Evolutionary conservation across 1,139 yeast genomes (phyloP).

Genomic region (Tardiomyces digboiensis): DNA sequence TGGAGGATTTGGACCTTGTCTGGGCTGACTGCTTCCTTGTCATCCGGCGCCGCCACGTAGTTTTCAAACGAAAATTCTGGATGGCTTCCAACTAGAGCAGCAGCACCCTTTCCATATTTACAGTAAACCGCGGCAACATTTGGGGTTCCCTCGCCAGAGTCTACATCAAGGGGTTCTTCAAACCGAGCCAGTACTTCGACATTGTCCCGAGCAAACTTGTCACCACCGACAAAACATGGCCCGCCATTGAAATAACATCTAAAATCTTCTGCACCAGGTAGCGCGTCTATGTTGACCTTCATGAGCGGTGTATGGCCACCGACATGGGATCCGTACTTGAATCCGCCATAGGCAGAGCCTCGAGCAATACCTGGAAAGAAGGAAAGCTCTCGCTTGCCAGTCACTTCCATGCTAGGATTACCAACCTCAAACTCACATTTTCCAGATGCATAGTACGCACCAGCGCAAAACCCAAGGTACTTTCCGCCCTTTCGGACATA

Average conservation of each 20-base stretch:
- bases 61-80: slow-evolving; percentile 70
- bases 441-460: slow-evolving; percentile 77
- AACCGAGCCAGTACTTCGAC: slow-evolving; percentile 71
- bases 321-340: slow-evolving; percentile 60
- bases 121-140: slow-evolving; percentile 61
- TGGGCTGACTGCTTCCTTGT: slow-evolving; percentile 17
- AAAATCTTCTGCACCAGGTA: not conserved
- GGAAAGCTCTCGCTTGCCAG: slow-evolving; percentile 71
- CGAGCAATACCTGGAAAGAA: slow-evolving; percentile 76
- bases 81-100: slow-evolving; percentile 76
- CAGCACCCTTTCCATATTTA: slow-evolving; percentile 65
- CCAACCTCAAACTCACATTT: slow-evolving; percentile 81
- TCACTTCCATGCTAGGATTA: slow-evolving; percentile 58
- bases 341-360: slow-evolving; percentile 79
- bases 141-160: slow-evolving; percentile 28
- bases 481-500: slow-evolving; percentile 75
- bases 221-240: slow-evolving; percentile 71
- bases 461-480: slow-evolving; percentile 91
- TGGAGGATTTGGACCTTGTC: slow-evolving; percentile 33
- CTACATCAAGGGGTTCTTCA: slow-evolving; percentile 35
- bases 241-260: slow-evolving; percentile 76
- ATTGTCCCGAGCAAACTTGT: slow-evolving; percentile 33
- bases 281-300: slow-evolving; percentile 26
- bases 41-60: slow-evolving; percentile 22
- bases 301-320: slow-evolving; percentile 63